These are phyloP conservation scores for Epichloe festucae DNA, from an alignment of 2,329 filamentous ascomycete species.

Conservation along the genomic window DNA sequence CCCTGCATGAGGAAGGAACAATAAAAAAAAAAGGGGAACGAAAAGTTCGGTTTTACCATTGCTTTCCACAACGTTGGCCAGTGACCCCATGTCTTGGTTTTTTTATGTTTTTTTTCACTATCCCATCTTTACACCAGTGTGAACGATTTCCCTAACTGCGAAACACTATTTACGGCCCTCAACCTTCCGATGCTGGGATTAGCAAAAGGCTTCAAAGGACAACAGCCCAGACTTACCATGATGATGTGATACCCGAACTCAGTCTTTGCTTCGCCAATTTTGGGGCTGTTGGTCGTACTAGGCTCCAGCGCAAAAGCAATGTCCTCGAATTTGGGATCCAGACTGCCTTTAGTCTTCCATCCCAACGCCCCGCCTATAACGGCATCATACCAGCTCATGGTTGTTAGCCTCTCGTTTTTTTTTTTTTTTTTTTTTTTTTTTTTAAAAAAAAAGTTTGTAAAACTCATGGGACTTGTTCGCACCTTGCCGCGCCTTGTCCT, in stretches of 20 bases:
- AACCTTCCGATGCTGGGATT: slow-evolving; percentile 15
- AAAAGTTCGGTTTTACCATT: slow-evolving; percentile 7
- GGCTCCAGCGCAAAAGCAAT: slow-evolving; percentile 57
- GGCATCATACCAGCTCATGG: background rate
- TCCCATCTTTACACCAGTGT: no score
- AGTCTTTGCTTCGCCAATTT: slow-evolving; percentile 59
- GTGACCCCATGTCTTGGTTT: background rate
- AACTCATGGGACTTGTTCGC: slow-evolving; percentile 3
- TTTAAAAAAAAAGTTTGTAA: background rate
- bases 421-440: background rate
- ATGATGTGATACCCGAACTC: slow-evolving; percentile 68
- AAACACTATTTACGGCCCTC: slow-evolving; percentile 26
- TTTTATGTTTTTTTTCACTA: no score
- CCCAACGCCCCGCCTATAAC: slow-evolving; percentile 52
- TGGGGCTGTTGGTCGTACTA: slow-evolving; percentile 51
- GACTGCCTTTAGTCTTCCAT: slow-evolving; percentile 56
- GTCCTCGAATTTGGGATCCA: slow-evolving; percentile 58
- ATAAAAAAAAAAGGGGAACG: slow-evolving; percentile 26
- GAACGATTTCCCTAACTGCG: no score
- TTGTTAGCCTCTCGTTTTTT: background rate
- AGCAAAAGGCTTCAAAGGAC: background rate
- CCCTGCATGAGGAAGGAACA: slow-evolving; percentile 22
- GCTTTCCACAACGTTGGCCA: background rate
- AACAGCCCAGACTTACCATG: slow-evolving; percentile 40
- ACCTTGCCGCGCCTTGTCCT: slow-evolving; percentile 64